Conservation (phyloP, 2,329 filamentous ascomycete species). For the Nemania serpens region DNA sequence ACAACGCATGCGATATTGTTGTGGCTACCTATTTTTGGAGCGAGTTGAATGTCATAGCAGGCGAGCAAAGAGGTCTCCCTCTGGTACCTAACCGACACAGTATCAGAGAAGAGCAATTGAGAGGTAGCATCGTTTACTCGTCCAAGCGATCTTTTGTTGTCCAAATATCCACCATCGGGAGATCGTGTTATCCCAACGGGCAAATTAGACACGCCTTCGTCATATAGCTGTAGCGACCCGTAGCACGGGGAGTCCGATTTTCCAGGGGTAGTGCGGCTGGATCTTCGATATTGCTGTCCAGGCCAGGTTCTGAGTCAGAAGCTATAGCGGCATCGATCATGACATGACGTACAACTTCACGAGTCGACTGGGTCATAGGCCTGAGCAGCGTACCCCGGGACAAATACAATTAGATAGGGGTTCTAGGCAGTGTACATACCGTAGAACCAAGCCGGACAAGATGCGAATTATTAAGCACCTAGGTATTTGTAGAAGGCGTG, state of each 20-base stretch:
- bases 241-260: no score
- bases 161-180: not conserved
- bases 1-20: not conserved
- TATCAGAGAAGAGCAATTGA: no score
- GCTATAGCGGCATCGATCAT: slow-evolving; percentile 5
- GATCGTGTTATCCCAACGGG: not conserved
- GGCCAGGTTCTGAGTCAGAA: slow-evolving; percentile 18
- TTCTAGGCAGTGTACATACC: no score
- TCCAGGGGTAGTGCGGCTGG: not conserved
- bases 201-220: not conserved
- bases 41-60: not conserved
- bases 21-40: not conserved
- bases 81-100: no score
- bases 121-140: not conserved
- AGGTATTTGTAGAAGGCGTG: not conserved
- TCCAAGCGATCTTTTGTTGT: not conserved
- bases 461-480: not conserved
- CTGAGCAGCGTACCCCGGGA: no score
- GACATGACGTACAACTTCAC: no score
- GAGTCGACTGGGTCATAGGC: not conserved
- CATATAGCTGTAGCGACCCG: not conserved
- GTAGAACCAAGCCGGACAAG: not conserved
- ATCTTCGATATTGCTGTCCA: not conserved
- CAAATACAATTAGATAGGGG: not conserved
- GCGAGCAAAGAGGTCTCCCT: no score